Percentiles rank a stretch among this genome's conserved stretches.
Evolutionary conservation across 805 yeast genomes (phyloP).

Genomic region (Candida succiphila): DNA sequence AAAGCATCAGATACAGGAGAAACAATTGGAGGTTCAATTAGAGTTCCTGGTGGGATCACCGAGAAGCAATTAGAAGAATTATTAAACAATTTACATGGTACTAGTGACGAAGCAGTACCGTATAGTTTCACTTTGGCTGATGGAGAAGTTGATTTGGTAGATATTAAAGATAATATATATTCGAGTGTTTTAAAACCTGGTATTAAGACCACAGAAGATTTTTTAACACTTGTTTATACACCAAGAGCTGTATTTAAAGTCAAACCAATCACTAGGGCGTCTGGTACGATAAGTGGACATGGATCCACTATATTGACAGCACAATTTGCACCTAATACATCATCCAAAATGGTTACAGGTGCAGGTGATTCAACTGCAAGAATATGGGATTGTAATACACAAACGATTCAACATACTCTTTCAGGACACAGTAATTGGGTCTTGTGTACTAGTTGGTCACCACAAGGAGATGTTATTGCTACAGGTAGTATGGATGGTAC

Average conservation of each 20-base stretch:
- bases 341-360: conserved; percentile 84
- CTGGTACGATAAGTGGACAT: conserved; percentile 92
- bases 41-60: conserved; percentile 85
- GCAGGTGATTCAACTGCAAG: conserved; percentile 95
- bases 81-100: conserved; percentile 66
- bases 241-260: conserved; percentile 95
- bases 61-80: conserved; percentile 84
- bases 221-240: conserved; percentile 79
- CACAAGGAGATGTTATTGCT: conserved; percentile 84
- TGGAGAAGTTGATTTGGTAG: conserved; percentile 47
- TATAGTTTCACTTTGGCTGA: conserved; percentile 68
- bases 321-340: conserved; percentile 86
- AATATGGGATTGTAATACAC: conserved; percentile 94
- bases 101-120: conserved; percentile 77
- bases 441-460: conserved; percentile 82
- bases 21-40: conserved; percentile 66
- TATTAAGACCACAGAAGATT: conserved; percentile 84
- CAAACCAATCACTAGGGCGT: conserved; percentile 79
- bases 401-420: conserved; percentile 76
- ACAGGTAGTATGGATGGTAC: conserved; percentile 95
- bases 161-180: conserved; percentile 71
- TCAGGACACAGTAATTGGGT: conserved; percentile 92
- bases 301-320: conserved; percentile 89
- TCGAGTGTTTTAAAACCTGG: conserved; percentile 80
- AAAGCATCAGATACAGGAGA: conserved; percentile 94